Conservation (phyloP, 2,329 filamentous ascomycete species). For the Epichloe baconii region DNA sequence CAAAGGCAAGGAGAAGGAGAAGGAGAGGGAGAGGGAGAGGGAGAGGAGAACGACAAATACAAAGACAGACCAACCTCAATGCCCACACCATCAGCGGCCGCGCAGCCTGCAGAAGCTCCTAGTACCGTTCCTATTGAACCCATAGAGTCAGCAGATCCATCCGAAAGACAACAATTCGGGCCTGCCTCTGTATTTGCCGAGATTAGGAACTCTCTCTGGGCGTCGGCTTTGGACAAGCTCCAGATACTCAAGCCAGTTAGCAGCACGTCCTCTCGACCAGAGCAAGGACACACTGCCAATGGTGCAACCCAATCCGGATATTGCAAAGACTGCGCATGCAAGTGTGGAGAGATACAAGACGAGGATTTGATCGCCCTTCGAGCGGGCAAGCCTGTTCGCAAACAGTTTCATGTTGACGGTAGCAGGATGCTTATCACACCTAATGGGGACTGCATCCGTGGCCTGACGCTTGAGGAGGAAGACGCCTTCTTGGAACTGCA, state of each 20-base stretch:
- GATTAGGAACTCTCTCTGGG: constrained; percentile 21
- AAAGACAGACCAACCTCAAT: constrained; percentile 4
- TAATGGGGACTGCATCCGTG: constrained; percentile 63
- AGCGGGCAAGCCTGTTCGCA: constrained; percentile 46
- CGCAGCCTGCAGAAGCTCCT: constrained; percentile 9
- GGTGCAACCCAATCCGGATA: constrained; percentile 15
- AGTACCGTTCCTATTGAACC: constrained; percentile 8
- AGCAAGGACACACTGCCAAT: constrained; percentile 11
- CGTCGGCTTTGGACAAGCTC: constrained; percentile 20
- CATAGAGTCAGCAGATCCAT: constrained; percentile 9
- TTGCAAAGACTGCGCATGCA: constrained; percentile 25
- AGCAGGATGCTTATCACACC: constrained; percentile 61
- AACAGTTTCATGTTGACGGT: constrained; percentile 44
- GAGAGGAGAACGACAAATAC: constrained; percentile 5
- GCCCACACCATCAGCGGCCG: constrained; percentile 1
- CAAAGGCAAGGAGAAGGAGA: constrained; percentile 16
- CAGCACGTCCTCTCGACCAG: constrained; percentile 16
- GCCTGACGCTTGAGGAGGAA: constrained; percentile 56
- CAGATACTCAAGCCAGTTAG: constrained; percentile 24
- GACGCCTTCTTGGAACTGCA: constrained; percentile 59
- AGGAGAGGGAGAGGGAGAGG: constrained; percentile 8
- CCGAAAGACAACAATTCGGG: constrained; percentile 18
- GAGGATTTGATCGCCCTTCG: constrained; percentile 42
- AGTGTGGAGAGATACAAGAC: constrained; percentile 27
- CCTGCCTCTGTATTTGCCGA: constrained; percentile 24